Conservation (phyloP, 202 grass and related monocot species). For the Panicum virgatum region DNA sequence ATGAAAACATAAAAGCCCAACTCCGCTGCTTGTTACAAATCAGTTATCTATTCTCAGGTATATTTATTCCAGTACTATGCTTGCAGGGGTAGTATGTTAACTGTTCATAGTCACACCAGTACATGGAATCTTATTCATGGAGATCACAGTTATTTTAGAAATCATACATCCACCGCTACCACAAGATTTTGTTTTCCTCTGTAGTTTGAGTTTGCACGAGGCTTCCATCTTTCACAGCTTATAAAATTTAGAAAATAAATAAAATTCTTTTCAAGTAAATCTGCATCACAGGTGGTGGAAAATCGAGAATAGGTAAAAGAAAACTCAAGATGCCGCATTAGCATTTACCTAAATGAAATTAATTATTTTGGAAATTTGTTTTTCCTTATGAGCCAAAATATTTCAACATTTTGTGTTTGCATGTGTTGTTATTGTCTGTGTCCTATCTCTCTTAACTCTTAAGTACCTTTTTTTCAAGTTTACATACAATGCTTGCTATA, state of each 20-base stretch:
- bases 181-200: not conserved
- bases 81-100: not conserved
- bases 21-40: not conserved
- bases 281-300: not conserved
- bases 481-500: not conserved
- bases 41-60: not conserved
- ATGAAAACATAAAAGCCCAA: not conserved
- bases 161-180: not conserved
- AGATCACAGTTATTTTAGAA: not conserved
- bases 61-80: not conserved
- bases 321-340: not conserved
- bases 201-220: not conserved
- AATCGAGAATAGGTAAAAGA: not conserved
- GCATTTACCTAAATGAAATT: not conserved
- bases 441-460: not conserved
- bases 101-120: not conserved
- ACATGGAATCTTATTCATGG: not conserved
- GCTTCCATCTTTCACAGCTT: not conserved
- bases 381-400: not conserved
- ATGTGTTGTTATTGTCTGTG: not conserved
- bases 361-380: conserved; percentile 2
- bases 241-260: conserved; percentile 1
- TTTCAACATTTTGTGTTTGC: not conserved
- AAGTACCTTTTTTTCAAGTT: not conserved
- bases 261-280: not conserved